Base-by-base conservation (phyloP, 1,139 yeast species). In the Candida neerlandica region DNA sequence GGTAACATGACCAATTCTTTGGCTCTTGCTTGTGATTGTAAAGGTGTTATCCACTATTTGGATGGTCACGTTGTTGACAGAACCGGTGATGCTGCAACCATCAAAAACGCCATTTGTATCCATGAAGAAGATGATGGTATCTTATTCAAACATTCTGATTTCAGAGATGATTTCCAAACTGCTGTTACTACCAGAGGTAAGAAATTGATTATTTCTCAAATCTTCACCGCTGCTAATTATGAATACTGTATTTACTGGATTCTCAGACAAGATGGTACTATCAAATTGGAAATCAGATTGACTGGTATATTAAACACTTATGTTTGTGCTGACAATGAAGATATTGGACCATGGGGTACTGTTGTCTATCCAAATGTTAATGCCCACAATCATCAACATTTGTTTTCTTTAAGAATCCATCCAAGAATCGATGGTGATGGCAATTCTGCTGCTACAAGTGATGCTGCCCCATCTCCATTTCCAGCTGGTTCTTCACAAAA, bases 71-170 rank as follows among this genome's bases (percentile, higher is more conserved):
- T 85, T 63, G 78, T 85, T 43, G 83, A 81, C 66, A 80, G 81
- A 64, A 67, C 73, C 11, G 95, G 95, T 62, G 84, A 80, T 30
- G 84, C 91, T 48, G 71, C 84, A 56, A 84, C 90, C 33, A 78
- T 86, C 53, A 85, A 84, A 69, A 85, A 86, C 59, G 94, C 94
- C 15, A 78, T 87, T 54, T 87, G 95, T 70, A 86, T 87, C 61
- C 95, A 87, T 65, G 95, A 87, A 72, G 92, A 87, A 68, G 95
- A 87, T 62, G 90, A 85, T 58, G 94, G 95, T 33, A 67, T 87
- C 54, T 73, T 87, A 58, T 86, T 77, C 77, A 87, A 87, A 74
- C 95, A 87, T 70, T 85, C 92, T 47, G 94, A 87, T 69, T 87
- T 85, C 73, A 81, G 95, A 76, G 94, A 87, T 66, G 84, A 79